Conservation (phyloP, 2,329 filamentous ascomycete genomes). For the Paraphoma chrysanthemicola region DNA sequence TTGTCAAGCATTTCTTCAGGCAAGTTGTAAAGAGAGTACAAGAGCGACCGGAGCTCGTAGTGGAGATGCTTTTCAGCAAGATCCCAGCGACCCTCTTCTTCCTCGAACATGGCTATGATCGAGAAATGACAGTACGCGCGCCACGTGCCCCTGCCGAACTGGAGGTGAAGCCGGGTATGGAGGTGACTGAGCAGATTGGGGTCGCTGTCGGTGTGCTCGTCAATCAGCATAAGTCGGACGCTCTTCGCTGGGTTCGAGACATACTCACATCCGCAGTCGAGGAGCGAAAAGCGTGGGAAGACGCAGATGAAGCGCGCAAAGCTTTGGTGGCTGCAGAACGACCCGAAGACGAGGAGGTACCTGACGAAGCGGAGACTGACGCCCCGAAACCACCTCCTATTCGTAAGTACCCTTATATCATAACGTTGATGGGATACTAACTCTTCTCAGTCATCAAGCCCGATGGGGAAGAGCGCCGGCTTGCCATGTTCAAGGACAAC, state of each 20-base stretch:
- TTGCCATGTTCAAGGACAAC: conserved; percentile 86
- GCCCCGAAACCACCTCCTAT: conserved; percentile 54
- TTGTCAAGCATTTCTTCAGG: conserved; percentile 82
- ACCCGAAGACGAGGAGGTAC: conserved; percentile 24
- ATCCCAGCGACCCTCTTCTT: conserved; percentile 82
- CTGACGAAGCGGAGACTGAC: conserved; percentile 46
- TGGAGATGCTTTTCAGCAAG: conserved; percentile 96
- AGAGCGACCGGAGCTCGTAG: conserved; percentile 81
- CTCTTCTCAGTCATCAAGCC: conserved; percentile 52
- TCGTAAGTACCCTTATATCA: conserved; percentile 22
- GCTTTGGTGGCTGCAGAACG: conserved; percentile 46
- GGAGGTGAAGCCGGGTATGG: conserved; percentile 77
- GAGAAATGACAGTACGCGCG: conserved; percentile 71
- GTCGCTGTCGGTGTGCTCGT: conserved; percentile 81
- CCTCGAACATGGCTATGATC: conserved; percentile 89
- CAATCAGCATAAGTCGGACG: conserved; percentile 77
- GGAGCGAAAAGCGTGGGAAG: conserved; percentile 80
- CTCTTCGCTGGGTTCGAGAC: conserved; percentile 82
- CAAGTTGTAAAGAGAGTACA: conserved; percentile 84
- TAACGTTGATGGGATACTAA: conserved; percentile 32
- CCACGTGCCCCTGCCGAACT: conserved; percentile 79
- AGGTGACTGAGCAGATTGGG: conserved; percentile 71
- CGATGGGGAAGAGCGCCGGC: conserved; percentile 70
- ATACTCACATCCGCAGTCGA: conserved; percentile 71
- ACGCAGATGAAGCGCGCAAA: conserved; percentile 68